Percentiles rank a stretch among this genome's conserved stretches.
phyloP scores from a whole-genome alignment of 257 asterid species.

The Gentiana macrophylla region DNA sequence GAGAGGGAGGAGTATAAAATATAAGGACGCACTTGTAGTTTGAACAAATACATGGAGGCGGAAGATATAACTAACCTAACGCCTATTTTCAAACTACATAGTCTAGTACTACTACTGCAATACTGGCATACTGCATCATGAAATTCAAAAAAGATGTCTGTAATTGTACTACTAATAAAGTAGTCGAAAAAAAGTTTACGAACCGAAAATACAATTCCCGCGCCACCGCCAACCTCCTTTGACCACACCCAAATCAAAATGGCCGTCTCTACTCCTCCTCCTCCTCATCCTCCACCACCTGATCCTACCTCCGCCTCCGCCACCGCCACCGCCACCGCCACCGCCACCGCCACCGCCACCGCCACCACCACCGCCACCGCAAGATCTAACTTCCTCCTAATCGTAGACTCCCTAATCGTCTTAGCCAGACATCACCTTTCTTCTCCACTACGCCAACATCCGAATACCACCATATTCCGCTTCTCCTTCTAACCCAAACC shows the following conservation, averaged over 20 bases:
- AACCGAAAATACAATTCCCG: conserved; percentile 10
- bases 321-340: conserved; percentile 9
- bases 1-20: too few relatives aligned
- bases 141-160: too few relatives aligned
- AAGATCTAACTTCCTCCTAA: conserved; percentile 15
- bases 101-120: too few relatives aligned
- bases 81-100: too few relatives aligned
- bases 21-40: too few relatives aligned
- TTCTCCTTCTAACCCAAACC: conserved; percentile 9
- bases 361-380: conserved; percentile 17
- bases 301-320: conserved; percentile 7
- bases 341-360: conserved; percentile 8
- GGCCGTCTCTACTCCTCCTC: conserved; percentile 57
- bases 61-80: too few relatives aligned
- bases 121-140: too few relatives aligned
- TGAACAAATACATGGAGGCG: too few relatives aligned
- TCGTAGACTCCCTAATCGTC: conserved; percentile 8
- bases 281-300: conserved; percentile 19
- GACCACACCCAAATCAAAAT: conserved; percentile 10
- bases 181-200: too few relatives aligned
- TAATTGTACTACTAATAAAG: too few relatives aligned
- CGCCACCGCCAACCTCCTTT: conserved; percentile 14
- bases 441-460: conserved; percentile 3
- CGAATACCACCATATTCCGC: neutral
- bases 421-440: conserved; percentile 4